phyloP scores from a whole-genome alignment of 2,329 filamentous ascomycete genomes.

The Curvularia lunata region DNA sequence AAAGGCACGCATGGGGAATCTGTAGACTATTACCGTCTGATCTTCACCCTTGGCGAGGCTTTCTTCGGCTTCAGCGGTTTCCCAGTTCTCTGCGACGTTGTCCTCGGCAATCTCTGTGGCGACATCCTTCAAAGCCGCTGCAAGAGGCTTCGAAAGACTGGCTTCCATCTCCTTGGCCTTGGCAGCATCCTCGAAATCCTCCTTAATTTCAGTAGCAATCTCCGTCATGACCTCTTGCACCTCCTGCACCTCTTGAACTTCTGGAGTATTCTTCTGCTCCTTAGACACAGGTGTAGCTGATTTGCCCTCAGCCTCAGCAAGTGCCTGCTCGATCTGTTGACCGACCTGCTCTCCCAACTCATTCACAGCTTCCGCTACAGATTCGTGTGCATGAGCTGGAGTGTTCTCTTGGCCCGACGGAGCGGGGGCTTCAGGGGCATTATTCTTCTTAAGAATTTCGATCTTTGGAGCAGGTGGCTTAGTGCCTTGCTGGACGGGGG shows the following conservation, averaged over 20 bases:
- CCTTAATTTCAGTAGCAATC: slow-evolving; percentile 52
- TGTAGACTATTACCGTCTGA: slow-evolving; percentile 79
- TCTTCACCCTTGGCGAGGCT: slow-evolving; percentile 71
- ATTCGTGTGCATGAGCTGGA: slow-evolving; percentile 57
- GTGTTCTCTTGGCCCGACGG: slow-evolving; percentile 26
- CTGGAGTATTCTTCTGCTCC: slow-evolving; percentile 44
- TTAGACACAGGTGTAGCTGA: slow-evolving; percentile 54
- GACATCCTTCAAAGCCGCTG: slow-evolving; percentile 64
- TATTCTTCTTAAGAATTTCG: slow-evolving; percentile 55
- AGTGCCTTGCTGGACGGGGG: slow-evolving; percentile 35
- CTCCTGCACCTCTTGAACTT: slow-evolving; percentile 62
- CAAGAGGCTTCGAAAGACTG: slow-evolving; percentile 58
- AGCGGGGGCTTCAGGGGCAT: slow-evolving; percentile 49
- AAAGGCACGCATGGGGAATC: slow-evolving; percentile 96
- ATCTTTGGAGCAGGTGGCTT: slow-evolving; percentile 45
- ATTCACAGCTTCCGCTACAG: slow-evolving; percentile 72
- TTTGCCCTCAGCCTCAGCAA: slow-evolving; percentile 56
- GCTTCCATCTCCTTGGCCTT: slow-evolving; percentile 63
- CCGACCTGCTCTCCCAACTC: slow-evolving; percentile 67
- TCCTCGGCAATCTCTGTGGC: slow-evolving; percentile 62
- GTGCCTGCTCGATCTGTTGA: slow-evolving; percentile 68
- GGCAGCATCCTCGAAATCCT: slow-evolving; percentile 61
- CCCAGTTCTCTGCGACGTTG: slow-evolving; percentile 83
- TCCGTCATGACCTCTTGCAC: slow-evolving; percentile 62
- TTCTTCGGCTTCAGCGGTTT: slow-evolving; percentile 79